phyloP scores from a whole-genome alignment of 2,329 filamentous ascomycete genomes.

The Periconia sp. region DNA sequence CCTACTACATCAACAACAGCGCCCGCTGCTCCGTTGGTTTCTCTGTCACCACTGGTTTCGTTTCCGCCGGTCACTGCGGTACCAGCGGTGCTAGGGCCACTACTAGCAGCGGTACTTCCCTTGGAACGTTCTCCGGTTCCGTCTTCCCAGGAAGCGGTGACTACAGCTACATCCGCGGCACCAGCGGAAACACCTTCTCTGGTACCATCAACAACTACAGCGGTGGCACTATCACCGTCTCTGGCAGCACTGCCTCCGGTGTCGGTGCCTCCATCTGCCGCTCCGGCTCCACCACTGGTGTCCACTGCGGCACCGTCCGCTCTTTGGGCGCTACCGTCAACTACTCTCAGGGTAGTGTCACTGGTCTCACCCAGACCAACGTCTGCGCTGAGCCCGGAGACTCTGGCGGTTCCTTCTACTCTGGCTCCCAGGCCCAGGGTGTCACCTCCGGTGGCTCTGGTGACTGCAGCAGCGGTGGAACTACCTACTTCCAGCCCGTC shows the following conservation, averaged over 20 bases:
- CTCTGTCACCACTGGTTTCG: constrained; percentile 46
- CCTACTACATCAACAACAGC: constrained; percentile 40
- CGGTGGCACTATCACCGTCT: constrained; percentile 34
- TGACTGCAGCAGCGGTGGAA: constrained; percentile 42
- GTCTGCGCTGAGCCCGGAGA: constrained; percentile 48
- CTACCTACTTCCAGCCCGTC: constrained; percentile 48
- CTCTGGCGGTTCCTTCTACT: constrained; percentile 47
- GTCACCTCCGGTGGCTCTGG: constrained; percentile 47
- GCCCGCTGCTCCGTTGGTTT: constrained; percentile 46
- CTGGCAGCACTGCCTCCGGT: constrained; percentile 43
- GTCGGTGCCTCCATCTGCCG: constrained; percentile 45
- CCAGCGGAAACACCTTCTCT: constrained; percentile 33
- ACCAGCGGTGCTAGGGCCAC: constrained; percentile 32
- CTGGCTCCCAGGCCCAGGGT: constrained; percentile 47
- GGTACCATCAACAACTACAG: constrained; percentile 40
- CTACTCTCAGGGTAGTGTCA: constrained; percentile 45
- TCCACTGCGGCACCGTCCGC: constrained; percentile 44
- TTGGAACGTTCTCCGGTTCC: constrained; percentile 43
- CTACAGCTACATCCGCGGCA: constrained; percentile 43
- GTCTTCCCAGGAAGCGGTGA: constrained; percentile 46
- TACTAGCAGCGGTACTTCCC: constrained; percentile 32
- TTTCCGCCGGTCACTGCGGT: constrained; percentile 47
- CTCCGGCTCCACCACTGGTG: constrained; percentile 47
- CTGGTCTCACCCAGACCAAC: constrained; percentile 45
- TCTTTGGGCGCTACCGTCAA: constrained; percentile 40